A percentile compares a stretch with the other conserved stretches of the same genome.
phyloP scores from a whole-genome alignment of 768 basidiomycete genomes.

The Lanmaoa pseudosensibilis region DNA sequence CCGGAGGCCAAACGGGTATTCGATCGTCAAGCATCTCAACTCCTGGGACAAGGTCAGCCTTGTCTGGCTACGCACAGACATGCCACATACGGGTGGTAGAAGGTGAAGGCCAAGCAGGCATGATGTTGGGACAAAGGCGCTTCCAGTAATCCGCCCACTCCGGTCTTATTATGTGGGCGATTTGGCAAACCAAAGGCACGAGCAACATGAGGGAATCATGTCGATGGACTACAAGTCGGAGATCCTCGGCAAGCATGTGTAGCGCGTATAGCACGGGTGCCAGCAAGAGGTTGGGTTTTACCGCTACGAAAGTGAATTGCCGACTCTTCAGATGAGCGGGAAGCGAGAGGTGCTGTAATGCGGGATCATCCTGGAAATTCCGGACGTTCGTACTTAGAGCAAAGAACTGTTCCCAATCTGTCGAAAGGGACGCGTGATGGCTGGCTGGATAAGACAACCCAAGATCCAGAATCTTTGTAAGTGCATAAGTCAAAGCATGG shows the following conservation, averaged over 20 bases:
- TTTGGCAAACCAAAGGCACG: constrained; percentile 59
- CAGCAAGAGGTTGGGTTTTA: constrained; percentile 45
- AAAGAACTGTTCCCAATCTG: constrained; percentile 50
- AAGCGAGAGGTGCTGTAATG: constrained; percentile 44
- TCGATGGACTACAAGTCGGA: constrained; percentile 56
- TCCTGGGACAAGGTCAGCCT: constrained; percentile 32
- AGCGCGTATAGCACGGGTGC: constrained; percentile 69
- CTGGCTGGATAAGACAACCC: constrained; percentile 27
- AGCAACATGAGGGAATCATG: constrained; percentile 57
- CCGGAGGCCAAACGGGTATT: constrained; percentile 76
- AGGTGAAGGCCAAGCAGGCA: constrained; percentile 59
- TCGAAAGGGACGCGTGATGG: constrained; percentile 12
- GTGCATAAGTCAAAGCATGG: constrained; percentile 51
- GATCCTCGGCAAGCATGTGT: constrained; percentile 75
- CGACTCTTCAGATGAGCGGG: constrained; percentile 34
- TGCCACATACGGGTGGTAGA: constrained; percentile 30
- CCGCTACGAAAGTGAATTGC: constrained; percentile 22
- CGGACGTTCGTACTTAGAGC: constrained; percentile 42
- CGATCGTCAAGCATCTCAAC: constrained; percentile 60
- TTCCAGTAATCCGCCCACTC: constrained; percentile 97
- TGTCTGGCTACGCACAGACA: not conserved
- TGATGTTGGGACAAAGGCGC: constrained; percentile 65
- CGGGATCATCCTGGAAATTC: constrained; percentile 61
- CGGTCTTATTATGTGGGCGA: constrained; percentile 63
- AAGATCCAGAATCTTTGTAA: constrained; percentile 49